phyloP scores from a whole-genome alignment of 306 rosid species.

The Cucumis melo region DNA sequence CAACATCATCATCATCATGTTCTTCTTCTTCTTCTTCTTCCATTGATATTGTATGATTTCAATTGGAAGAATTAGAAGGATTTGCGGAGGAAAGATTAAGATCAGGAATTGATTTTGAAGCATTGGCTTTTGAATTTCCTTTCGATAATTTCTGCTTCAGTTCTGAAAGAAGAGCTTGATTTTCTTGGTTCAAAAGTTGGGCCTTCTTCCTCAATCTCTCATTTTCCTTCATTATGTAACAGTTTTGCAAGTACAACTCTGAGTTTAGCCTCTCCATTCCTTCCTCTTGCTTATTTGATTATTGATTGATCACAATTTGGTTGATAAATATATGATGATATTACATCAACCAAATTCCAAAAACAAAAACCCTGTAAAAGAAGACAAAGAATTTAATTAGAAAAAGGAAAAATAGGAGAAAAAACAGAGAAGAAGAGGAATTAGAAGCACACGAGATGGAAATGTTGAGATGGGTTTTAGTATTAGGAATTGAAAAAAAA shows the following conservation, averaged over 20 bases:
- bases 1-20: background rate
- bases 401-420: background rate
- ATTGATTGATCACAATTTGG: background rate
- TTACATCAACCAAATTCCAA: background rate
- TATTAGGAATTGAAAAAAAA: background rate
- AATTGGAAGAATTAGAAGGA: conserved; percentile 54
- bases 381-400: background rate
- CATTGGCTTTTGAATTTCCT: conserved; percentile 31
- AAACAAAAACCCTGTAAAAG: background rate
- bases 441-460: background rate
- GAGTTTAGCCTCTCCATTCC: conserved; percentile 91
- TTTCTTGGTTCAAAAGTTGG: conserved; percentile 86
- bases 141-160: conserved; percentile 79
- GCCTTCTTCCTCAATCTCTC: conserved; percentile 96
- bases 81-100: conserved; percentile 49
- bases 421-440: background rate
- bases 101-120: conserved; percentile 43
- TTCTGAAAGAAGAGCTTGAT: conserved; percentile 75
- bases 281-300: background rate
- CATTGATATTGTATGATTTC: background rate
- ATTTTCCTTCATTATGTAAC: conserved; percentile 91
- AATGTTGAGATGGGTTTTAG: background rate
- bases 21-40: background rate
- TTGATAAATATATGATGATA: background rate
- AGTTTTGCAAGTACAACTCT: conserved; percentile 83